A percentile compares a stretch with the other conserved stretches of the same genome.
phyloP scores from a whole-genome alignment of 164 flowering plant species.

The Vitis vinifera region DNA sequence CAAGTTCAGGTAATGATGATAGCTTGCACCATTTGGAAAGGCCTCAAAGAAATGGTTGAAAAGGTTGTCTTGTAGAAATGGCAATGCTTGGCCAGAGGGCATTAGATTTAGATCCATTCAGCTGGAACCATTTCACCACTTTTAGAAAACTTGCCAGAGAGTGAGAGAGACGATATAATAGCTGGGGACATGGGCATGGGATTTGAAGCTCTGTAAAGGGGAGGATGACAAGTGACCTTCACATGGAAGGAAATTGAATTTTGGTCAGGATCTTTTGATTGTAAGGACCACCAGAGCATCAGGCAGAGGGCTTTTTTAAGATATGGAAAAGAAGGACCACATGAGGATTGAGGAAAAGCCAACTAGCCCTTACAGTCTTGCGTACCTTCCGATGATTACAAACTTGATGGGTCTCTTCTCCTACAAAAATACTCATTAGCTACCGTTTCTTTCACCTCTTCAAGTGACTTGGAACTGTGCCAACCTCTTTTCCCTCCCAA shows the following conservation, averaged over 20 bases:
- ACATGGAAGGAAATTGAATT: background rate
- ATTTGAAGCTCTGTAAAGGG: background rate
- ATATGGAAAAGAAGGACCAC: background rate
- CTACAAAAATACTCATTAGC: background rate
- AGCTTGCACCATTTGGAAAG: too few species aligned
- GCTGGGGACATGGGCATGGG: background rate
- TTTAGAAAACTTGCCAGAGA: background rate
- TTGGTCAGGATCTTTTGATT: background rate
- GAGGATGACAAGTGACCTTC: background rate
- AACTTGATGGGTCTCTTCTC: constrained; percentile 3
- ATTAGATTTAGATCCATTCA: too few species aligned
- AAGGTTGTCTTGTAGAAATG: too few species aligned
- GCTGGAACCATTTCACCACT: too few species aligned
- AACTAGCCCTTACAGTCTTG: background rate
- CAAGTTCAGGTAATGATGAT: too few species aligned
- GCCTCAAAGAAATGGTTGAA: too few species aligned
- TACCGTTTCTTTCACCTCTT: constrained; percentile 1
- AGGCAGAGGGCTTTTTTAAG: background rate
- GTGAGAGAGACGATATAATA: background rate
- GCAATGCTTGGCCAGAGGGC: too few species aligned
- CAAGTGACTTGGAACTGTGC: background rate
- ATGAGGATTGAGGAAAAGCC: background rate
- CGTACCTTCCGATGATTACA: background rate
- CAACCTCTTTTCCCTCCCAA: background rate
- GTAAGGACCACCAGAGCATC: background rate